A percentile compares a stretch with the other conserved stretches of the same genome.
Evolutionary conservation across 108 stramenopile genomes (phyloP).

Genomic region (Aurantiochytrium sp.): DNA sequence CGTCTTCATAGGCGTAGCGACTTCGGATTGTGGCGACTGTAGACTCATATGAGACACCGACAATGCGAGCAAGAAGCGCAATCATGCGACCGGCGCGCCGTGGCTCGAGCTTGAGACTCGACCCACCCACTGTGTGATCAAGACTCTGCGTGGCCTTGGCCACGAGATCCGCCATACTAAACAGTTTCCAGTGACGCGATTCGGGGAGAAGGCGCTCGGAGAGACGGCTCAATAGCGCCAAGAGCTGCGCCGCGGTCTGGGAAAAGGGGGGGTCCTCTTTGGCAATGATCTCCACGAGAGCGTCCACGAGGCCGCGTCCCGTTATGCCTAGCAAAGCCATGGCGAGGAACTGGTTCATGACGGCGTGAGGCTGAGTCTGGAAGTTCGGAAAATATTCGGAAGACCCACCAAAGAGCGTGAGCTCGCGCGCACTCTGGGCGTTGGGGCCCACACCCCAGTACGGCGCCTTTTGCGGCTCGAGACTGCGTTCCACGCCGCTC

Average conservation of each 20-base stretch:
- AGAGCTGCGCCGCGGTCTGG: background rate
- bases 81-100: background rate
- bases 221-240: background rate
- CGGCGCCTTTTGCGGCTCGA: background rate
- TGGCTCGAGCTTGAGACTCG: background rate
- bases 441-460: constrained; percentile 16
- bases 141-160: constrained; percentile 1
- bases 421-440: background rate
- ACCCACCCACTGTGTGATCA: background rate
- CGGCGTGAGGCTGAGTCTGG: background rate
- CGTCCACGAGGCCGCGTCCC: background rate
- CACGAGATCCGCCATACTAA: background rate
- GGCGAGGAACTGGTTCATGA: constrained; percentile 19
- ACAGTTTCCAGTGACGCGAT: background rate
- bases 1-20: background rate
- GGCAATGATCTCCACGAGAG: background rate
- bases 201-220: background rate
- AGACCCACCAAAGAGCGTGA: background rate
- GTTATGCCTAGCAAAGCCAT: background rate
- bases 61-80: background rate
- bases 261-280: background rate
- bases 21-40: background rate
- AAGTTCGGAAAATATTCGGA: background rate
- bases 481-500: background rate
- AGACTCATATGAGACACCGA: background rate